phyloP scores from a whole-genome alignment of 2,329 filamentous ascomycete genomes.

The Aspergillus piperis region DNA sequence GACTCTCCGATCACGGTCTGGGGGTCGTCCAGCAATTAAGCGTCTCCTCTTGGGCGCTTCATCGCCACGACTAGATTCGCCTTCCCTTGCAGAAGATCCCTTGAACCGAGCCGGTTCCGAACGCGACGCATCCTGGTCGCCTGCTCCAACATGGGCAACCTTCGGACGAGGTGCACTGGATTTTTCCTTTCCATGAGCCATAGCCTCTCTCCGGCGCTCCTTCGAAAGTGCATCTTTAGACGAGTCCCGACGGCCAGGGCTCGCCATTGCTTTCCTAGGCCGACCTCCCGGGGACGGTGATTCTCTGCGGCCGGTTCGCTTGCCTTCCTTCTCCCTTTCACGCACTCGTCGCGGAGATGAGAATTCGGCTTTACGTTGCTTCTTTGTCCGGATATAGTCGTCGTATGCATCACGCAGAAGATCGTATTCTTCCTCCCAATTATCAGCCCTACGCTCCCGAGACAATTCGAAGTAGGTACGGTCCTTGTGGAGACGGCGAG shows the following conservation, averaged over 20 bases:
- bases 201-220: slow-evolving; percentile 31
- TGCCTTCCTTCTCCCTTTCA: slow-evolving; percentile 43
- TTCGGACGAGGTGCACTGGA: slow-evolving; percentile 26
- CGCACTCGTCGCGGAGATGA: slow-evolving; percentile 43
- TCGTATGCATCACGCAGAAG: slow-evolving; percentile 68
- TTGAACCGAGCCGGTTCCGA: slow-evolving; percentile 33
- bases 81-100: slow-evolving; percentile 29
- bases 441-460: slow-evolving; percentile 75
- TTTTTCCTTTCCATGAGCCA: slow-evolving; percentile 29
- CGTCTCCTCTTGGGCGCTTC: slow-evolving; percentile 42
- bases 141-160: slow-evolving; percentile 25
- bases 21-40: slow-evolving; percentile 44
- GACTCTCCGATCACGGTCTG: slow-evolving; percentile 37
- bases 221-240: slow-evolving; percentile 28
- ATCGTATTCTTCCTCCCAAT: slow-evolving; percentile 86
- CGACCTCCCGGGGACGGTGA: slow-evolving; percentile 44
- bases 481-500: slow-evolving; percentile 69
- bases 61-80: slow-evolving; percentile 37
- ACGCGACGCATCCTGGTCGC: slow-evolving; percentile 37
- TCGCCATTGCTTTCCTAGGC: slow-evolving; percentile 34
- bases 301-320: slow-evolving; percentile 33
- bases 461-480: slow-evolving; percentile 87
- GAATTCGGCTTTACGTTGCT: slow-evolving; percentile 35
- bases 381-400: slow-evolving; percentile 35
- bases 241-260: slow-evolving; percentile 32